Percentiles rank a stretch among this genome's conserved stretches.
These are phyloP conservation scores for Chalara sp. DNA, from an alignment of 2,329 filamentous ascomycete genomes.

Conservation along the genomic window DNA sequence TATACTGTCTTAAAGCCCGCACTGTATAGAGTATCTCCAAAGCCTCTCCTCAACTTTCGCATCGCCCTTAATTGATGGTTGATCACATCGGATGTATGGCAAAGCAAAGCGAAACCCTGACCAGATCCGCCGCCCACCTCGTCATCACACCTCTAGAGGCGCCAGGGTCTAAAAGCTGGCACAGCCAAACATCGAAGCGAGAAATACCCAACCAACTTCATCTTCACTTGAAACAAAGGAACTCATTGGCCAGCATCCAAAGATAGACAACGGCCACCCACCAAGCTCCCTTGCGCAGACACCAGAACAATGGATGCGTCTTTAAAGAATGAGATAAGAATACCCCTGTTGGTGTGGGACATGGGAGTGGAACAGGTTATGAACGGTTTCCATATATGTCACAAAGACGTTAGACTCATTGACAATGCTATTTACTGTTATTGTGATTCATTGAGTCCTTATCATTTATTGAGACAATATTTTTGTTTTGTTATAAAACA, in stretches of 20 bases:
- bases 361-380: background rate
- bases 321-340: background rate
- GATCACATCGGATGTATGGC: too few relatives aligned
- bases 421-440: background rate
- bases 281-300: background rate
- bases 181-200: too few relatives aligned
- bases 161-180: too few relatives aligned
- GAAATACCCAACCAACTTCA: background rate
- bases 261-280: background rate
- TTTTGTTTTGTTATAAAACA: too few relatives aligned
- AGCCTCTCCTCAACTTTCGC: too few relatives aligned
- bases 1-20: too few relatives aligned
- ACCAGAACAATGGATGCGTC: background rate
- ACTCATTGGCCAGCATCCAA: background rate
- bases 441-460: background rate
- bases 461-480: too few relatives aligned
- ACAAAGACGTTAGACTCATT: background rate
- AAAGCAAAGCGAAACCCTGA: too few relatives aligned
- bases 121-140: too few relatives aligned
- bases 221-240: background rate
- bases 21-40: too few relatives aligned
- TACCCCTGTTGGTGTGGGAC: background rate
- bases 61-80: too few relatives aligned
- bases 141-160: too few relatives aligned
- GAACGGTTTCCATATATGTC: background rate